A percentile compares a stretch with the other conserved stretches of the same genome.
Evolutionary conservation across 352 stramenopile genomes (phyloP).

Genomic region (Vaucheria bursata): DNA sequence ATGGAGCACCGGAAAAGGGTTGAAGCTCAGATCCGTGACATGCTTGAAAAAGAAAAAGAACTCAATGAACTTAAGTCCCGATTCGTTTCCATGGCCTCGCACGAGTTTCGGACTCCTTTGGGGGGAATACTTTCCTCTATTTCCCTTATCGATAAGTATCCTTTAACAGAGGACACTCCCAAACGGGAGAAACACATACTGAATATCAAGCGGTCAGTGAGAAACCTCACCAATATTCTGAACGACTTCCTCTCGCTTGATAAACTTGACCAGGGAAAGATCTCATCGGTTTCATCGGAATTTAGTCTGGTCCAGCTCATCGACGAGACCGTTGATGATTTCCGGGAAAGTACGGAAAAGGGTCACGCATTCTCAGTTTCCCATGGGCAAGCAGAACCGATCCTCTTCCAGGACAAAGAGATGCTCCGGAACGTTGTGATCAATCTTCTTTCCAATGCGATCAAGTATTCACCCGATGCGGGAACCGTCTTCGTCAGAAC

Average conservation of each 20-base stretch:
- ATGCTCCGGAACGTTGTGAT: not conserved
- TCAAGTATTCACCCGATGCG: not conserved
- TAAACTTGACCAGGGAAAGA: conserved; percentile 3
- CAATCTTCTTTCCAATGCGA: not conserved
- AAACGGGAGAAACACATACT: not conserved
- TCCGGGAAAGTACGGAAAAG: too few relatives aligned
- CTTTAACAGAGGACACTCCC: not conserved
- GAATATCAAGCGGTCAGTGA: not conserved
- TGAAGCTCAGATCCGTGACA: not conserved
- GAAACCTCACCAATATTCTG: not conserved
- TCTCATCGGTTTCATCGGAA: too few relatives aligned
- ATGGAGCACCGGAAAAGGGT: not conserved
- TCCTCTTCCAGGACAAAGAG: too few relatives aligned
- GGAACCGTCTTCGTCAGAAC: not conserved
- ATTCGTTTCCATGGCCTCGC: not conserved
- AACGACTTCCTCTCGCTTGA: not conserved
- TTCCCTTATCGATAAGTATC: not conserved
- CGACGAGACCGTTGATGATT: too few relatives aligned
- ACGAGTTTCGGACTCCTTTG: not conserved
- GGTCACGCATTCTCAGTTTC: too few relatives aligned
- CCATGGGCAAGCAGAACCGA: too few relatives aligned
- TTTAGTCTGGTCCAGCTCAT: too few relatives aligned
- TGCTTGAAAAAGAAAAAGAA: not conserved
- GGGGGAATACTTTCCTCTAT: not conserved
- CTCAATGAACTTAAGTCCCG: not conserved